phyloP scores from a whole-genome alignment of 2,329 filamentous ascomycete genomes.

The Stromatinia cepivora region DNA sequence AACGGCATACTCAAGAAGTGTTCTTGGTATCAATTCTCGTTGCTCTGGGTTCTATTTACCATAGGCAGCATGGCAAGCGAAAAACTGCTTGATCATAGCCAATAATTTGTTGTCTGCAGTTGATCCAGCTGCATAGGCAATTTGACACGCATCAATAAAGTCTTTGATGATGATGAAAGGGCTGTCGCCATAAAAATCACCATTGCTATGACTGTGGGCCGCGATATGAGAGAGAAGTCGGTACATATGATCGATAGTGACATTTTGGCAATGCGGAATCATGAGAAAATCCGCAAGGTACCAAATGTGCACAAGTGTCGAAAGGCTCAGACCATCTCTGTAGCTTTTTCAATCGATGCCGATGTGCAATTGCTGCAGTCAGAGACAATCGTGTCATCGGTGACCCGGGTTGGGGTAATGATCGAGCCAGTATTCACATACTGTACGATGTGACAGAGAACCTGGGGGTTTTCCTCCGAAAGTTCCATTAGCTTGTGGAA shows the following conservation, averaged over 20 bases:
- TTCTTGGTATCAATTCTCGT: background rate
- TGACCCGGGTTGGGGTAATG: background rate
- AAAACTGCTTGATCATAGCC: background rate
- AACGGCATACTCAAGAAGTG: background rate
- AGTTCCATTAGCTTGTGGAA: background rate
- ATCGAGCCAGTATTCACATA: background rate
- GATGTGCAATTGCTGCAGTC: background rate
- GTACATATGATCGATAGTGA: background rate
- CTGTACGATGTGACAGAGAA: background rate
- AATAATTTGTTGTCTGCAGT: background rate
- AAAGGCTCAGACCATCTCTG: background rate
- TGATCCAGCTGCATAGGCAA: background rate
- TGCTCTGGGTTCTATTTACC: background rate
- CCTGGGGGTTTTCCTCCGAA: background rate
- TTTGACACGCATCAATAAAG: background rate
- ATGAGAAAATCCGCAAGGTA: background rate
- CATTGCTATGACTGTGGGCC: background rate
- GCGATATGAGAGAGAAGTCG: background rate
- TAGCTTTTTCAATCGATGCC: background rate
- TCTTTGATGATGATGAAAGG: background rate
- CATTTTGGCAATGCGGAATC: background rate
- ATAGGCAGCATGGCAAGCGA: background rate
- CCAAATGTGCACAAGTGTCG: background rate
- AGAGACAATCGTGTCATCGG: background rate
- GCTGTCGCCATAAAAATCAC: background rate